Evolutionary conservation across 352 stramenopile genomes (phyloP), one percentile per base, ranked within the genome.

Genomic region (Lagenidium sp.): DNA sequence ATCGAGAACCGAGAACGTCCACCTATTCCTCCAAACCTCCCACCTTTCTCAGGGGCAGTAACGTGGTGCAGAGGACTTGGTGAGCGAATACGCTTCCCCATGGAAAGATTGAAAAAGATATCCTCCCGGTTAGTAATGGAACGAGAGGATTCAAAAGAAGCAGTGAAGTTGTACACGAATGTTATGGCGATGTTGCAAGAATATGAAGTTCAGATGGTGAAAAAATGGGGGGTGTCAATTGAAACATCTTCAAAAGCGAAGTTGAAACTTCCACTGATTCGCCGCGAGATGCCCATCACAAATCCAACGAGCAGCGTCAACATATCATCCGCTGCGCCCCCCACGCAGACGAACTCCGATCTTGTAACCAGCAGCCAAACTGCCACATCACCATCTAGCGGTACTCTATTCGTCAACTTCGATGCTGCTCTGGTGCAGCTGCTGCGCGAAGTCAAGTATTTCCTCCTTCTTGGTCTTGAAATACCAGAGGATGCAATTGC

Each of bases 361-460:
- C 38, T 23, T 19, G 31, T 1, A 36, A 42, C 10, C 35, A 43
- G 18, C 47, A 15, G 5, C 40, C 21, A n/a, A 4, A 1, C 25
- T 39, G 21, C 23, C 34, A 18, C 6, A 15, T 5, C 22, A 25
- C 13, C 42, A 34, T 5, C 40, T 49, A 30, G 3, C 18, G 60
- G 69, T 0, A 36, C 69, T 26, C 55, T 97, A 2, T 64, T 72
- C 12, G 87, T 97, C 0, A 97, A 97, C 52, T 97, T 97, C 41
- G 85, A 97, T 50, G 65, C 85, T 4, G 74, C 85, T 2, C 50
- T 97, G 4, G 83, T 97, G 6, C 78, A 95, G 13, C 65, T 97
- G 6, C 50, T 97, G 16, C 74, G 90, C 7, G 90, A 97, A 57
- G 87, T 97, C 6, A 97, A 97, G 52, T 97, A 97, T 56, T 97